Evolutionary conservation across 2,329 filamentous ascomycete species (phyloP), one percentile per base, ranked within the genome.

Genomic region (Aspergillus intermedius): DNA sequence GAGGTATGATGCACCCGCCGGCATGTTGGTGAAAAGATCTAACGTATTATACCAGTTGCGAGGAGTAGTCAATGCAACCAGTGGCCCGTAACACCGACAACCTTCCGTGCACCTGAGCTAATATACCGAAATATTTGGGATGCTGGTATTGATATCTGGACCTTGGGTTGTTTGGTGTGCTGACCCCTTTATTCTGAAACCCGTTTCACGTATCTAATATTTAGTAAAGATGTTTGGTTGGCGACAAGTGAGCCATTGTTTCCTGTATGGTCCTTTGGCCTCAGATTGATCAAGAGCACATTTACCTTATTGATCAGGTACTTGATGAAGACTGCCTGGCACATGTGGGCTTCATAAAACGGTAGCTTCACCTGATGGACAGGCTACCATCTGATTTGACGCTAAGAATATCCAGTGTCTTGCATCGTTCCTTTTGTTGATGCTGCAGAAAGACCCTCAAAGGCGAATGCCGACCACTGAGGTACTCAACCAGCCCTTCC

Each of bases 101-200:
- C 45, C 28, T 37, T 61, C 13, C 47, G 53, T 42, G 52, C 57
- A 15, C 54, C 54, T 39, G 57, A 60, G 49, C 39, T 59, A n/a
- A 52, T 60, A 19, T 37, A 47, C 15, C 28, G 34, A 25, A 23
- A 52, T 21, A n/a, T 35, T 4, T 60, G 56, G 52, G 49, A 58
- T 49, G 42, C 22, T 34, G 42, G 35, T 3, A 52, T 58, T 10
- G 57, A 61, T 47, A 55, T 57, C 39, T 60, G 57, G 59, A 23
- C 51, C 30, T 47, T 59, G 49, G 54, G 54, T 30, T 61, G 56
- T 41, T 50, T 58, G 50, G 58, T 60, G 54, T 49, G 53, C 17
- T 19, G 42, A 44, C 13, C 25, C 21, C 21, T 49, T 5, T 5
- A 17, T 28, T 5, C n/a, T 42, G 39, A 42, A 35, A 44, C 15